Conservation (phyloP, 768 basidiomycete species). For the Termitomyces sp. region DNA sequence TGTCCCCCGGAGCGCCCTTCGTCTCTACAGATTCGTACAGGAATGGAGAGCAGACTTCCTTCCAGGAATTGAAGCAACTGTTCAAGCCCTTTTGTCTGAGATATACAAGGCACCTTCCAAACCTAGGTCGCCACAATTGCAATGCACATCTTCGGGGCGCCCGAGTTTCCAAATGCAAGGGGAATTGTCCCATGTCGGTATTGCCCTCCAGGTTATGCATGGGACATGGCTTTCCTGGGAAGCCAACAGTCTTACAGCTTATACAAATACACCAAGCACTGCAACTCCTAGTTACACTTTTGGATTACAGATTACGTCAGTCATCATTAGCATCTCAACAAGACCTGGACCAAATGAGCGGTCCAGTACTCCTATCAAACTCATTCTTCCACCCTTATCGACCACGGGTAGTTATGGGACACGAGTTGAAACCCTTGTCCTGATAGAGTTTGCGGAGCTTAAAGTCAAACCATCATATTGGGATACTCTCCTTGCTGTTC, state of each 20-base stretch:
- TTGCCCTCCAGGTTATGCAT: slow-evolving; percentile 81
- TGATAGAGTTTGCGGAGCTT: slow-evolving; percentile 68
- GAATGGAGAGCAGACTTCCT: slow-evolving; percentile 83
- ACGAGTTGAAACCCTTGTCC: slow-evolving; percentile 48
- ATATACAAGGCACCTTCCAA: slow-evolving; percentile 40
- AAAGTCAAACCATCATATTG: slow-evolving; percentile 79
- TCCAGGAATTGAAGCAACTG: slow-evolving; percentile 65
- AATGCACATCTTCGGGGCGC: slow-evolving; percentile 20
- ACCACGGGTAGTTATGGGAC: slow-evolving; percentile 52
- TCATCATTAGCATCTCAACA: slow-evolving; percentile 56
- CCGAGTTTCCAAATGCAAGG: slow-evolving; percentile 49
- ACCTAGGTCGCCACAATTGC: slow-evolving; percentile 28
- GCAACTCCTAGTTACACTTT: slow-evolving; percentile 41
- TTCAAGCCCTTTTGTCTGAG: slow-evolving; percentile 65
- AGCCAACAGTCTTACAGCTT: slow-evolving; percentile 44
- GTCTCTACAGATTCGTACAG: slow-evolving; percentile 73
- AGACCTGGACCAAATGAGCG: slow-evolving; percentile 32
- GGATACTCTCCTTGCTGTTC: slow-evolving; percentile 80
- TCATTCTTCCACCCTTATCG: slow-evolving; percentile 64
- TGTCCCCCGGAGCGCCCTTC: slow-evolving; percentile 79
- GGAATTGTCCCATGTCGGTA: slow-evolving; percentile 44
- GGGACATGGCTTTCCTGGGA: slow-evolving; percentile 87
- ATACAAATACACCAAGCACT: slow-evolving; percentile 35
- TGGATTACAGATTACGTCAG: slow-evolving; percentile 63
- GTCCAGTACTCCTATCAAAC: slow-evolving; percentile 49